Evolutionary conservation across 441 rosid genomes (phyloP).

Genomic region (Syzygium syzygioides): DNA sequence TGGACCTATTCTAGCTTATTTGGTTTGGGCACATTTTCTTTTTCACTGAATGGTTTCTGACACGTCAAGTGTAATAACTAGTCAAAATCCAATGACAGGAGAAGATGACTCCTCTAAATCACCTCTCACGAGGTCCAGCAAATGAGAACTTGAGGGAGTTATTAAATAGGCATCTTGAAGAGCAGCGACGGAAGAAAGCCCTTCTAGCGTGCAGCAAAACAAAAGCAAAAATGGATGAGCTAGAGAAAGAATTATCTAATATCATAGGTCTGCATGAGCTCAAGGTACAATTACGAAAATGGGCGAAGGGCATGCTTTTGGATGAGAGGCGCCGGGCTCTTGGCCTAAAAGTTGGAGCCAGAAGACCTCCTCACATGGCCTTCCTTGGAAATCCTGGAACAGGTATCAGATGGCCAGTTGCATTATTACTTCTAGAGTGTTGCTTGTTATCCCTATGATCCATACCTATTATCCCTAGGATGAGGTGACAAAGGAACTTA

Average conservation of each 20-base stretch:
- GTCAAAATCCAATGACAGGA: constrained; percentile 45
- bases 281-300: constrained; percentile 79
- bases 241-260: constrained; percentile 62
- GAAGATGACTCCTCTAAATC: constrained; percentile 84
- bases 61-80: background rate
- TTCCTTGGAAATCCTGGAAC: constrained; percentile 98
- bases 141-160: constrained; percentile 59
- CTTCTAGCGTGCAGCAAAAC: constrained; percentile 75
- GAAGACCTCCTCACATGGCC: constrained; percentile 99
- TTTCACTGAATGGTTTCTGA: background rate
- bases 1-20: background rate
- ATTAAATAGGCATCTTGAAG: constrained; percentile 53
- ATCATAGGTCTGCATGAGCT: constrained; percentile 78
- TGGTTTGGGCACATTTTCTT: background rate
- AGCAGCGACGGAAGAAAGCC: constrained; percentile 78
- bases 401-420: constrained; percentile 31
- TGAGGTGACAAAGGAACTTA: background rate
- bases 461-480: background rate
- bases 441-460: background rate
- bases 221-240: constrained; percentile 83
- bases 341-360: constrained; percentile 74
- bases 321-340: constrained; percentile 94
- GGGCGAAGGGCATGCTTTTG: constrained; percentile 98
- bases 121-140: constrained; percentile 73
- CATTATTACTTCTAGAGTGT: background rate